These are phyloP conservation scores for Flueggea neowawraea DNA, from an alignment of 441 rosid genomes.

Conservation along the genomic window DNA sequence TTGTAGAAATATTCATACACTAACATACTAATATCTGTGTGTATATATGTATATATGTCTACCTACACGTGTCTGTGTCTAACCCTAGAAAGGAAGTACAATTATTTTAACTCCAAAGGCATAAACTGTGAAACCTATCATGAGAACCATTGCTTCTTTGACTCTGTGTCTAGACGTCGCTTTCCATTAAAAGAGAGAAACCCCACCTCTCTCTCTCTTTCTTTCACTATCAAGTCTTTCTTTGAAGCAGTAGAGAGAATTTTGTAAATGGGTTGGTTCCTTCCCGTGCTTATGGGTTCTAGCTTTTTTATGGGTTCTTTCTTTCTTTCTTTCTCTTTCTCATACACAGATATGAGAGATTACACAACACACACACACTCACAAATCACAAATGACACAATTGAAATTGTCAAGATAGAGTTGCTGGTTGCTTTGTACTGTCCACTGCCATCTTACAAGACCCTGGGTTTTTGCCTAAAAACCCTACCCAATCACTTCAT, in stretches of 20 bases:
- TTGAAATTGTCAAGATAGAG: no score
- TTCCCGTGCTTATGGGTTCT: constrained; percentile 11
- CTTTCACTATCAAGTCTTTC: background rate
- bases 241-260: background rate
- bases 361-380: no score
- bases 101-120: constrained; percentile 21
- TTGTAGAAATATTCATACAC: no score
- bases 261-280: background rate
- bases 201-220: constrained; percentile 18
- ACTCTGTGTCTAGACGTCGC: constrained; percentile 35
- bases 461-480: background rate
- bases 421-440: no score
- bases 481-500: constrained; percentile 32
- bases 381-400: no score
- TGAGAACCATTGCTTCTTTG: constrained; percentile 26
- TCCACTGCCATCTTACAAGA: no score
- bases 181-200: constrained; percentile 51
- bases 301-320: background rate
- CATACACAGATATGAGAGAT: background rate
- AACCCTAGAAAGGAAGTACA: constrained; percentile 19
- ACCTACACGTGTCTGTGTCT: no score
- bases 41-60: no score
- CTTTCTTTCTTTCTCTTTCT: constrained; percentile 9
- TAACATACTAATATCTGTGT: no score
- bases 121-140: constrained; percentile 19